Conservation (phyloP, 108 stramenopile species). For the Conticribra guillardii region DNA sequence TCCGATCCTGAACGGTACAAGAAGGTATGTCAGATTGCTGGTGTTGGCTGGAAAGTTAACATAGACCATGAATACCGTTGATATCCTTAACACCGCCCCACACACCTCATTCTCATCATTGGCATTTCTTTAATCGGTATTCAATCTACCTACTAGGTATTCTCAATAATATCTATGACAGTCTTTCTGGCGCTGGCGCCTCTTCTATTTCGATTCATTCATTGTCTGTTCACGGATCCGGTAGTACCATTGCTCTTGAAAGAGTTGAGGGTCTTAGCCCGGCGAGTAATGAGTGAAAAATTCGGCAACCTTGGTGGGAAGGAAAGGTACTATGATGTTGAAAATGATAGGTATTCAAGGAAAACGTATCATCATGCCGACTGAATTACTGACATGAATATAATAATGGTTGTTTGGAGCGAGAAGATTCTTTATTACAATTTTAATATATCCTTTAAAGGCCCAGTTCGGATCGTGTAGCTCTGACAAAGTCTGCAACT, state of each 20-base stretch:
- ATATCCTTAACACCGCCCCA: too few relatives aligned
- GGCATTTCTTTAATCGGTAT: too few relatives aligned
- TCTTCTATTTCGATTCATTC: slow-evolving; percentile 24
- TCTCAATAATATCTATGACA: slow-evolving; percentile 1
- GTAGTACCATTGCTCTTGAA: slow-evolving; percentile 21
- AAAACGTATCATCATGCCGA: background rate
- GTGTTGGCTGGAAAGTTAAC: too few relatives aligned
- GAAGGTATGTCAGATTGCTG: too few relatives aligned
- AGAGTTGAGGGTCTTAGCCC: slow-evolving; percentile 18
- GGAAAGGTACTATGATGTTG: background rate
- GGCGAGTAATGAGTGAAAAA: slow-evolving; percentile 3
- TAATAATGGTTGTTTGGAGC: too few relatives aligned
- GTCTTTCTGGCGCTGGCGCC: slow-evolving; percentile 31
- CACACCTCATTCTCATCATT: too few relatives aligned
- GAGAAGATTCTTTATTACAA: too few relatives aligned
- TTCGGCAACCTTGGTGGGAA: slow-evolving; percentile 16
- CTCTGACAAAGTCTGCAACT: background rate
- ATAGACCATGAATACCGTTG: too few relatives aligned
- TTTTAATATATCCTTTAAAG: too few relatives aligned
- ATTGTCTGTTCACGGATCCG: slow-evolving; percentile 33
- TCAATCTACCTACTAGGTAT: too few relatives aligned
- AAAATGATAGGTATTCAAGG: background rate
- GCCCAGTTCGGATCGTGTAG: background rate
- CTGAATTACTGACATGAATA: slow-evolving; percentile 10
- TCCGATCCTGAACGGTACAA: too few relatives aligned